Percentiles rank a stretch among this genome's conserved stretches.
Conservation (phyloP, 2,329 filamentous ascomycete species). For the Ramichloridium luteum region DNA sequence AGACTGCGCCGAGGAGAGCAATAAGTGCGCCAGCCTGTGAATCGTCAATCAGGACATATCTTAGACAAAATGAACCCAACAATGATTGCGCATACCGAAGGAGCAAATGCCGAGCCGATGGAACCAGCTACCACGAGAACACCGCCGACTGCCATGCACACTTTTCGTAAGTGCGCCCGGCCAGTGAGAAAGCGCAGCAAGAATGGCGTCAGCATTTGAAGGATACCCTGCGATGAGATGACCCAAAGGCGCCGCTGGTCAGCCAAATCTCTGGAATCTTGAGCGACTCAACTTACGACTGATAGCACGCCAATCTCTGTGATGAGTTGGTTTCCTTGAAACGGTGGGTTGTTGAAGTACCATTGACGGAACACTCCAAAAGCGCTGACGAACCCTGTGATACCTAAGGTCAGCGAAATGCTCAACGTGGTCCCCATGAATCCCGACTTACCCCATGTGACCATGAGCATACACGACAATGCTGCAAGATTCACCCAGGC, state of each 20-base stretch:
- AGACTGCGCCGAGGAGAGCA: slow-evolving; percentile 31
- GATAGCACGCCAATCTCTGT: not conserved
- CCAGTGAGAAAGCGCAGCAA: not conserved
- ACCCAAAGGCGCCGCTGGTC: no score
- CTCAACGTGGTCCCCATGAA: not conserved
- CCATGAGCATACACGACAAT: not conserved
- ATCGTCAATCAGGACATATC: no score
- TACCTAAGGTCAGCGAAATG: not conserved
- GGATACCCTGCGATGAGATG: no score
- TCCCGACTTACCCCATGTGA: not conserved
- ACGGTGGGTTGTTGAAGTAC: not conserved
- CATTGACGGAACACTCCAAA: not conserved
- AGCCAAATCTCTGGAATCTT: no score
- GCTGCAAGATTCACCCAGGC: not conserved
- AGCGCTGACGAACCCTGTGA: not conserved
- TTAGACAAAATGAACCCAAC: not conserved
- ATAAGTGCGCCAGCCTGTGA: slow-evolving; percentile 22
- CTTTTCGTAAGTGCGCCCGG: no score
- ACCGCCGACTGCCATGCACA: no score
- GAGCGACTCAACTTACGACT: not conserved
- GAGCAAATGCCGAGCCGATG: not conserved
- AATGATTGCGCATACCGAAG: not conserved
- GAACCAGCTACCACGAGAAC: not conserved
- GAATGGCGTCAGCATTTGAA: not conserved
- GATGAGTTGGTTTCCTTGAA: not conserved